Percentiles rank a stretch among this genome's conserved stretches.
These are phyloP conservation scores for Cryptomeria japonica DNA, from an alignment of 75 land plant genomes.

Conservation along the genomic window DNA sequence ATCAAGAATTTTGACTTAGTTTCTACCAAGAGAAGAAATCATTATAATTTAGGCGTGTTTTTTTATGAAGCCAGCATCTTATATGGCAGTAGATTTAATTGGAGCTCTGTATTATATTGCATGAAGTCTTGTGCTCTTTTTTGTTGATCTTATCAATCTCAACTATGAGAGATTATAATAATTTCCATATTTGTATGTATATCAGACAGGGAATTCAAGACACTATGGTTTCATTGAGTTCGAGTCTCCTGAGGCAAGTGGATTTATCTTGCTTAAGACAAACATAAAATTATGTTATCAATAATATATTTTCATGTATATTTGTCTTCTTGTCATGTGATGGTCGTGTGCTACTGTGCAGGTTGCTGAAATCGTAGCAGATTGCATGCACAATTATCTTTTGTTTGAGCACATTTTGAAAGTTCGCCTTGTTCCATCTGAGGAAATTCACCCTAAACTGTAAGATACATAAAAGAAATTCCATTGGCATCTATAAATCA, in stretches of 20 bases:
- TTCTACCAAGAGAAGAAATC: neutral
- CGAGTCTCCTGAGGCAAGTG: constrained; percentile 73
- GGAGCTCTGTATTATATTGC: neutral
- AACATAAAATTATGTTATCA: neutral
- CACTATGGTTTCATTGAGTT: constrained; percentile 93
- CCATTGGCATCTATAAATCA: neutral
- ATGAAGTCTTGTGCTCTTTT: neutral
- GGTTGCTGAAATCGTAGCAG: constrained; percentile 94
- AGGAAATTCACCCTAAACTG: constrained; percentile 71
- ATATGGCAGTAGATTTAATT: neutral
- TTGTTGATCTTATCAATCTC: neutral
- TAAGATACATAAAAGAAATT: constrained; percentile 33
- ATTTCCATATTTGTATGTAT: neutral
- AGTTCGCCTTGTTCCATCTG: constrained; percentile 76
- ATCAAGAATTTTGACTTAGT: neutral
- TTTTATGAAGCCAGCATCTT: neutral
- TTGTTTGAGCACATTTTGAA: constrained; percentile 83
- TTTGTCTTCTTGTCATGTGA: neutral
- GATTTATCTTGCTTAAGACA: neutral
- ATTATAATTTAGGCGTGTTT: neutral
- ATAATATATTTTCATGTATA: neutral
- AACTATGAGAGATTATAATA: neutral
- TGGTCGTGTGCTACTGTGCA: constrained; percentile 22
- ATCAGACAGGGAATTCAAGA: constrained; percentile 89
- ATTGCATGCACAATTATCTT: constrained; percentile 79